phyloP scores from a whole-genome alignment of 2,329 filamentous ascomycete genomes.

The Fusarium dlaminii region DNA sequence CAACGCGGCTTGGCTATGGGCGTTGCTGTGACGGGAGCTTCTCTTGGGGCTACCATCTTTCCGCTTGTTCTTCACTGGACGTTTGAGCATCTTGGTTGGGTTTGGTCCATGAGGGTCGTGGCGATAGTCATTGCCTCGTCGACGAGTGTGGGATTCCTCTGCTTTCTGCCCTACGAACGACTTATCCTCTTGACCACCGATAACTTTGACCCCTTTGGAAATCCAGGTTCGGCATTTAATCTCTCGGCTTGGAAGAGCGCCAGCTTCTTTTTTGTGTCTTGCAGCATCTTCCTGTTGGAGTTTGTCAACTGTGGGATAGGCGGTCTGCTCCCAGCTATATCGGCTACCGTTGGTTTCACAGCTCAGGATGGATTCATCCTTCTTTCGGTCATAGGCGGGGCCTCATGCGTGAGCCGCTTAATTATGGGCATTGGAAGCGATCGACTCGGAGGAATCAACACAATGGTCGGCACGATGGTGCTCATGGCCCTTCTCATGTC shows the following conservation, averaged over 20 bases:
- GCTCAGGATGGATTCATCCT: conserved; percentile 52
- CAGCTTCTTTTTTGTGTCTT: conserved; percentile 50
- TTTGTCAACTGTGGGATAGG: conserved; percentile 57
- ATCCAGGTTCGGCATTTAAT: conserved; percentile 37
- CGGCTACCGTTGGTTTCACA: conserved; percentile 42
- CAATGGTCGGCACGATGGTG: conserved; percentile 17
- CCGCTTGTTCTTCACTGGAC: conserved; percentile 44
- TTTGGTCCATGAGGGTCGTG: conserved; percentile 46
- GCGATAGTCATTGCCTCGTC: conserved; percentile 38
- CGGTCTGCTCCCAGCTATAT: conserved; percentile 56
- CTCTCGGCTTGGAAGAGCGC: conserved; percentile 50
- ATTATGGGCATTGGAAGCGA: conserved; percentile 53
- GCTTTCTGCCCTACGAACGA: conserved; percentile 44
- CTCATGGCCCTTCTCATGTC: conserved; percentile 51
- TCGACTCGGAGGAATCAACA: conserved; percentile 54
- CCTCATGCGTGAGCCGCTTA: conserved; percentile 53
- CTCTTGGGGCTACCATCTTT: conserved; percentile 43
- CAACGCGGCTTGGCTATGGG: conserved; percentile 24
- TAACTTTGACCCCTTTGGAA: not conserved
- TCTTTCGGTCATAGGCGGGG: conserved; percentile 54
- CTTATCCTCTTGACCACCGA: not conserved
- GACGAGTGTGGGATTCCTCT: conserved; percentile 42
- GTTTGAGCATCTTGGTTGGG: conserved; percentile 42
- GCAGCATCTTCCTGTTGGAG: conserved; percentile 55
- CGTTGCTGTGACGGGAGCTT: conserved; percentile 22